Percentiles rank a stretch among this genome's conserved stretches.
These are phyloP conservation scores for Sparassis latifolia DNA, from an alignment of 1,284 basidiomycete species.

Conservation along the genomic window DNA sequence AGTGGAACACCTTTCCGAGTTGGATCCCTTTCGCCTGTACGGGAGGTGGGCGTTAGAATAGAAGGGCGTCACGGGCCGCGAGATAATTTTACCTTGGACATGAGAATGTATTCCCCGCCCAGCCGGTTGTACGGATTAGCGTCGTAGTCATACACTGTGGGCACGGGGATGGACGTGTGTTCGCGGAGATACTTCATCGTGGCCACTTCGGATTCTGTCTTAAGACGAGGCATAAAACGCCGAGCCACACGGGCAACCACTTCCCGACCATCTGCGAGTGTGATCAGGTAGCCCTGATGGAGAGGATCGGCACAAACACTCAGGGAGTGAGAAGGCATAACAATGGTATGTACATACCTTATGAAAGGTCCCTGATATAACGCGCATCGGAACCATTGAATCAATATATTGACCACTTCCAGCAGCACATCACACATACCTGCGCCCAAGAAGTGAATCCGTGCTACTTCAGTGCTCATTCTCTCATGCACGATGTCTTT, in stretches of 20 bases:
- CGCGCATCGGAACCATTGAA: constrained; percentile 3
- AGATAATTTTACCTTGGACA: constrained; percentile 63
- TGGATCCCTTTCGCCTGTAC: constrained; percentile 63
- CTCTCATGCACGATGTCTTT: constrained; percentile 71
- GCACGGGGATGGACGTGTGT: constrained; percentile 63
- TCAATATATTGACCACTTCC: too few species aligned
- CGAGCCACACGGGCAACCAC: constrained; percentile 73
- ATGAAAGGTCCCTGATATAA: constrained; percentile 62
- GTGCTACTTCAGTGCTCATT: constrained; percentile 54
- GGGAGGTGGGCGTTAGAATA: constrained; percentile 1
- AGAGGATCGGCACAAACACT: not conserved
- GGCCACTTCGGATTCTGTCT: constrained; percentile 78
- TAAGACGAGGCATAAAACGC: constrained; percentile 74
- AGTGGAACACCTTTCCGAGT: constrained; percentile 60
- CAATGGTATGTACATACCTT: constrained; percentile 37
- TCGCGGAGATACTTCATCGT: constrained; percentile 71
- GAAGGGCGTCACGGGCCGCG: not conserved
- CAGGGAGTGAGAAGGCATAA: too few species aligned
- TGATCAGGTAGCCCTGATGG: constrained; percentile 65
- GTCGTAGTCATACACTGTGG: constrained; percentile 67
- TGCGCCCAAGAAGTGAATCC: constrained; percentile 67
- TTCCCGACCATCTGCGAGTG: constrained; percentile 51
- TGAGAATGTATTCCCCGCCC: constrained; percentile 76
- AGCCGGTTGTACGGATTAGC: constrained; percentile 76
- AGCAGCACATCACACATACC: constrained; percentile 38